Conservation (phyloP, 75 land plant species). For the Cryptomeria japonica region DNA sequence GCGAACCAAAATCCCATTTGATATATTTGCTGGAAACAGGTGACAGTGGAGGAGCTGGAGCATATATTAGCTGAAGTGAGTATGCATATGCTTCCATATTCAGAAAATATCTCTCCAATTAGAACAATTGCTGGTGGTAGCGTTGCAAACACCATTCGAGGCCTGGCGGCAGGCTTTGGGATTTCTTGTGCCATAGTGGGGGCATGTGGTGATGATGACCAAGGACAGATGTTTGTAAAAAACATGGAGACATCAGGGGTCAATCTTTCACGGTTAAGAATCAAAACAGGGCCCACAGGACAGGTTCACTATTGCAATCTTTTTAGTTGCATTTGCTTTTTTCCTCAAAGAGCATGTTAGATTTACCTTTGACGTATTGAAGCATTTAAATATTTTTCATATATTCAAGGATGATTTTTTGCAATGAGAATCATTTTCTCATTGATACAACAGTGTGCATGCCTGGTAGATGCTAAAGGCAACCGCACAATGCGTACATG, state of each 20-base stretch:
- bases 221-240: conserved; percentile 62
- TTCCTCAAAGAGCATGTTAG: neutral
- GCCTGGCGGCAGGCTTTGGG: conserved; percentile 73
- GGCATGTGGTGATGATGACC: conserved; percentile 86
- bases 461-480: conserved; percentile 90
- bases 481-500: conserved; percentile 97
- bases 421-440: conserved; percentile 6
- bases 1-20: neutral
- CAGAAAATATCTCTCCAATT: conserved; percentile 35
- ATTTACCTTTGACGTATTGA: neutral
- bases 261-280: conserved; percentile 66
- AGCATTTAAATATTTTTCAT: neutral
- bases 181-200: conserved; percentile 66
- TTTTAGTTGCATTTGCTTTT: conserved; percentile 5
- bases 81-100: conserved; percentile 44
- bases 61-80: conserved; percentile 71
- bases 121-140: conserved; percentile 93
- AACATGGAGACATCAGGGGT: conserved; percentile 73
- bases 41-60: conserved; percentile 67
- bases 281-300: conserved; percentile 71
- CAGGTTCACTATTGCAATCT: conserved; percentile 45
- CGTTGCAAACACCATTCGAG: conserved; percentile 89
- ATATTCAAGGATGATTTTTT: neutral
- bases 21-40: conserved; percentile 30
- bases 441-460: conserved; percentile 66